A percentile compares a stretch with the other conserved stretches of the same genome.
Evolutionary conservation across 139 green algal genomes (phyloP).

Genomic region (Eudorina sp.): DNA sequence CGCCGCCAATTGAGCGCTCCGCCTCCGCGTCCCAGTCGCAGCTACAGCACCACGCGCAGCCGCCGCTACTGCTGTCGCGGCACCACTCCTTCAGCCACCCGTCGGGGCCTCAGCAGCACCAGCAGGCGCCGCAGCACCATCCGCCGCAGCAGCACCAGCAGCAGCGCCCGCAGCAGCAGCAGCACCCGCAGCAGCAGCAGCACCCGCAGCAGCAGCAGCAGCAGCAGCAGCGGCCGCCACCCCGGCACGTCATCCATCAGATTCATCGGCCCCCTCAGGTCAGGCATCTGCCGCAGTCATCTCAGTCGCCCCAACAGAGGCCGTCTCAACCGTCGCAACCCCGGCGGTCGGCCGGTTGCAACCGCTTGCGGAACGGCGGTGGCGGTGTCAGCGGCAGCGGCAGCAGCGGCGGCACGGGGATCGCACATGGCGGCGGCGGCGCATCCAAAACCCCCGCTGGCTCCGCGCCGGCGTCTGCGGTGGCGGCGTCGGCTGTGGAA

Average conservation of each 20-base stretch:
- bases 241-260: too few species aligned
- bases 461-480: neutral
- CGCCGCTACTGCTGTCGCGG: neutral
- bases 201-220: neutral
- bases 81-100: neutral
- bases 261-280: too few species aligned
- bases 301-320: too few species aligned
- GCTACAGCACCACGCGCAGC: neutral
- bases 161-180: neutral
- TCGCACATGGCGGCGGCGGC: neutral
- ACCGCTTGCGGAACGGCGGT: neutral
- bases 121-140: neutral
- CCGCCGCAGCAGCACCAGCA: neutral
- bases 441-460: too few species aligned
- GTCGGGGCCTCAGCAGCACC: neutral
- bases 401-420: neutral
- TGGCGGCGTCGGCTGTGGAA: neutral
- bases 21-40: neutral
- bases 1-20: neutral
- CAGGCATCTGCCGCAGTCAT: neutral
- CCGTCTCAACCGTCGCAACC: too few species aligned
- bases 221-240: neutral
- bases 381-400: neutral
- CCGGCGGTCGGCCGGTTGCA: neutral
- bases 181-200: neutral